These are phyloP conservation scores for Nicotiana undulata DNA, from an alignment of 257 asterid genomes.

Conservation along the genomic window DNA sequence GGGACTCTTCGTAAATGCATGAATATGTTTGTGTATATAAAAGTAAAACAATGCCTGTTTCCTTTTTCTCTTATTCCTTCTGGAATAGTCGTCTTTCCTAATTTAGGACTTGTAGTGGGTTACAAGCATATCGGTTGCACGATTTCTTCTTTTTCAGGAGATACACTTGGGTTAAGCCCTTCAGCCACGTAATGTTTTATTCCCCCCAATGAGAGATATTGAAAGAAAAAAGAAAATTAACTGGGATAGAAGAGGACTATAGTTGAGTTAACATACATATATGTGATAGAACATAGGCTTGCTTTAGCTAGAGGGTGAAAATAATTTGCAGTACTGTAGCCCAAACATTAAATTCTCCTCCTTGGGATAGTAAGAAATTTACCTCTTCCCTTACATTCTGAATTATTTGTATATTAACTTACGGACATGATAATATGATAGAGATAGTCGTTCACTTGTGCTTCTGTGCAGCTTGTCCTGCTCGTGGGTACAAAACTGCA, in stretches of 20 bases:
- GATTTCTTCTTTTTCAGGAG: not conserved
- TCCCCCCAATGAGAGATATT: not conserved
- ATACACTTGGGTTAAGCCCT: not conserved
- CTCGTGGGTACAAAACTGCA: constrained; percentile 89
- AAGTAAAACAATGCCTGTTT: not conserved
- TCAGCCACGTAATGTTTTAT: not conserved
- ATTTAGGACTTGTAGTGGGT: not conserved
- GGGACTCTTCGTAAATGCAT: not conserved
- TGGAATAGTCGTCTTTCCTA: not conserved
- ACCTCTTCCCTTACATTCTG: not conserved
- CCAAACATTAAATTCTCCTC: not conserved
- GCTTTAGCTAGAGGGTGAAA: not conserved
- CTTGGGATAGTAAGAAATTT: not conserved
- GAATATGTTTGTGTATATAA: not conserved
- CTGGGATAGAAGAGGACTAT: not conserved
- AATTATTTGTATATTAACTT: not conserved
- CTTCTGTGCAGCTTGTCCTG: constrained; percentile 68
- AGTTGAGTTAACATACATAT: not conserved
- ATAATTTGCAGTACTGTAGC: not conserved
- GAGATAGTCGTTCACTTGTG: not conserved
- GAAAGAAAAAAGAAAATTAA: not conserved
- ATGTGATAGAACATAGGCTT: not conserved
- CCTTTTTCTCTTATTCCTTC: not conserved
- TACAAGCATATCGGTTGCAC: not conserved
- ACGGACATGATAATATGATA: not conserved